Evolutionary conservation across 2,329 filamentous ascomycete genomes (phyloP).

Genomic region (Kalmusia sp.): DNA sequence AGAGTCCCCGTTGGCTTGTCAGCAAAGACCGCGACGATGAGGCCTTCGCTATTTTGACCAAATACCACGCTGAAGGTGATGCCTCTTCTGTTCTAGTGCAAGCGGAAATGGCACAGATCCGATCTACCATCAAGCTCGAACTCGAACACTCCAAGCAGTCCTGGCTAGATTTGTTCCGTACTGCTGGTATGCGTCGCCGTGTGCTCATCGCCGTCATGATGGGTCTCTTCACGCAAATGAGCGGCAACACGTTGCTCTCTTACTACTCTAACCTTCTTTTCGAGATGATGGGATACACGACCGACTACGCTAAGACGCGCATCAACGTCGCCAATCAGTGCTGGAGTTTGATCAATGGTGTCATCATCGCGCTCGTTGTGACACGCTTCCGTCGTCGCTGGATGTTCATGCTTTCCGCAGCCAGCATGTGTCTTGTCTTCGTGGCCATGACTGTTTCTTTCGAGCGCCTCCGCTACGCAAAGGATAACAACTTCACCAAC

Average conservation of each 20-base stretch:
- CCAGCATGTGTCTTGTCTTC: conserved; percentile 60
- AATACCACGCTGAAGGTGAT: conserved; percentile 55
- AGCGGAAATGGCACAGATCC: conserved; percentile 68
- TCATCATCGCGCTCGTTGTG: conserved; percentile 48
- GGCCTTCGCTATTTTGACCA: conserved; percentile 43
- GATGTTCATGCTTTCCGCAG: conserved; percentile 58
- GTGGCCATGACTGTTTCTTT: conserved; percentile 63
- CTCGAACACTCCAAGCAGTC: conserved; percentile 60
- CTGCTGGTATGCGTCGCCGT: conserved; percentile 51
- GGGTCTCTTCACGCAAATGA: conserved; percentile 50
- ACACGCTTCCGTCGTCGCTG: conserved; percentile 52
- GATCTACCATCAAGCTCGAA: conserved; percentile 63
- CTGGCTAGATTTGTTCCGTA: conserved; percentile 62
- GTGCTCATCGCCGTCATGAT: conserved; percentile 40
- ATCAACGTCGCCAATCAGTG: conserved; percentile 51
- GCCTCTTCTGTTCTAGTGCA: conserved; percentile 48
- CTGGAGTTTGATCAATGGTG: conserved; percentile 51
- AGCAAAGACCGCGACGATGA: conserved; percentile 59
- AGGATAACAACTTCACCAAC: conserved; percentile 30
- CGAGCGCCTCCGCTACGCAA: conserved; percentile 40
- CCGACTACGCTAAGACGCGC: conserved; percentile 45
- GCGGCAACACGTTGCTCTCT: conserved; percentile 47
- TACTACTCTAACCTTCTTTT: conserved; percentile 48
- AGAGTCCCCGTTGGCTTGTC: conserved; percentile 59
- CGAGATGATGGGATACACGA: conserved; percentile 48